These are phyloP conservation scores for Cladosporium austrohemisphaericum DNA, from an alignment of 2,329 filamentous ascomycete genomes.

Conservation along the genomic window DNA sequence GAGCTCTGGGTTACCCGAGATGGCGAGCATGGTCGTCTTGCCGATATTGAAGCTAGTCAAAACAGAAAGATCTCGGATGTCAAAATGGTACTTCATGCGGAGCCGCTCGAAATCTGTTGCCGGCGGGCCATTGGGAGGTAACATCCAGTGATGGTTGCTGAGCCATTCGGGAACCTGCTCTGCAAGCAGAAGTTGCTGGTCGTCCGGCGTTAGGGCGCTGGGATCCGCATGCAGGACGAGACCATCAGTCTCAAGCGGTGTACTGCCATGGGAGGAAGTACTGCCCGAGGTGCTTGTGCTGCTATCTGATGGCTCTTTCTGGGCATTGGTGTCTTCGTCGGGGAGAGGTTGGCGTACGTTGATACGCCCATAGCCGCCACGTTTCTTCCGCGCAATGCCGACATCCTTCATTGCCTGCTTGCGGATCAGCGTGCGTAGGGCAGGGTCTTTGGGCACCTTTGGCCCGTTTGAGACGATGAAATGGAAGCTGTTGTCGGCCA, in stretches of 20 bases:
- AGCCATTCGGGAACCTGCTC: background rate
- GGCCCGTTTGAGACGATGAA: constrained; percentile 26
- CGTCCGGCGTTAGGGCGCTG: background rate
- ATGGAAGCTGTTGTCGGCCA: constrained; percentile 14
- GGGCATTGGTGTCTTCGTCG: background rate
- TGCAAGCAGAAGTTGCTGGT: background rate
- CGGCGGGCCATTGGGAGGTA: background rate
- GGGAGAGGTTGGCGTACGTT: constrained; percentile 31
- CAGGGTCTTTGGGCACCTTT: constrained; percentile 23
- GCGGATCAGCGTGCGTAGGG: constrained; percentile 31
- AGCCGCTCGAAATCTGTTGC: constrained; percentile 7
- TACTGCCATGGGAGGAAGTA: too few relatives aligned
- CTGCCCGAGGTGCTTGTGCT: too few relatives aligned
- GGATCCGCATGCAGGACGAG: background rate
- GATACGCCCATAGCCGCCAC: constrained; percentile 32
- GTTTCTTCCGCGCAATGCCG: constrained; percentile 30
- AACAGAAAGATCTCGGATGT: constrained; percentile 23
- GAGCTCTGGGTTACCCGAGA: constrained; percentile 5
- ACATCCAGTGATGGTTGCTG: background rate
- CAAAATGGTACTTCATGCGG: constrained; percentile 22
- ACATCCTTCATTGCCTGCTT: constrained; percentile 41
- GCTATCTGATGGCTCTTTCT: background rate
- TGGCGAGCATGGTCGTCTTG: background rate
- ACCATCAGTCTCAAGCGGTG: background rate
- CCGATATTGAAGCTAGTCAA: constrained; percentile 28